phyloP scores from a whole-genome alignment of 176 grass and related monocot genomes.

The Rhynchospora pubera region DNA sequence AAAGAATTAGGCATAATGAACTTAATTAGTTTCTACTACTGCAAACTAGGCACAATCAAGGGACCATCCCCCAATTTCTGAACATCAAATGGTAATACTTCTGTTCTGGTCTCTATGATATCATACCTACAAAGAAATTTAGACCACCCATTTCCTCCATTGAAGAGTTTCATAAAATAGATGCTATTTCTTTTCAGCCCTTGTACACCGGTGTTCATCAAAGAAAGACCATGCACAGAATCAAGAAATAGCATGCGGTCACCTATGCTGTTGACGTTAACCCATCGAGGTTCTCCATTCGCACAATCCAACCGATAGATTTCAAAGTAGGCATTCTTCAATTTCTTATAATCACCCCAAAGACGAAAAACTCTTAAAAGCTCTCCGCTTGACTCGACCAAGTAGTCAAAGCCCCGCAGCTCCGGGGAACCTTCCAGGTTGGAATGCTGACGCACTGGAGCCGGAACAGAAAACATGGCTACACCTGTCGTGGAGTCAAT shows the following conservation, averaged over 20 bases:
- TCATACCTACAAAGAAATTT: constrained; percentile 12
- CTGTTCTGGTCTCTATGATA: neutral
- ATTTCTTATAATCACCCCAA: neutral
- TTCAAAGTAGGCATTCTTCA: constrained; percentile 4
- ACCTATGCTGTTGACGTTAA: neutral
- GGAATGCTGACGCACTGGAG: neutral
- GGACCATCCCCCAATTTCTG: neutral
- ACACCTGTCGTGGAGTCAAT: neutral
- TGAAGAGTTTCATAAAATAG: constrained; percentile 13
- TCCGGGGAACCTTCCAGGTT: neutral
- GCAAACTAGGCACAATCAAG: constrained; percentile 7
- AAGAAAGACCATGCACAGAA: constrained; percentile 1
- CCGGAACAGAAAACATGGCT: neutral
- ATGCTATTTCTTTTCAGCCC: neutral
- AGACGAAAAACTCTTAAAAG: constrained; percentile 2
- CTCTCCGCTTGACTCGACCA: neutral
- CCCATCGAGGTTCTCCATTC: neutral
- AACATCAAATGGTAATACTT: constrained; percentile 6
- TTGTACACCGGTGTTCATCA: neutral
- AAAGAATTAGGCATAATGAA: neutral
- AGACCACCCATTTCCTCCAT: neutral
- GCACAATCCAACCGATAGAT: neutral
- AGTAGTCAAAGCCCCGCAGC: neutral
- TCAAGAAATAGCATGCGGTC: constrained; percentile 16
- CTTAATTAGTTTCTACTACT: neutral